Evolutionary conservation across 177 flowering plant species (phyloP).

Genomic region (Telopea speciosissima): DNA sequence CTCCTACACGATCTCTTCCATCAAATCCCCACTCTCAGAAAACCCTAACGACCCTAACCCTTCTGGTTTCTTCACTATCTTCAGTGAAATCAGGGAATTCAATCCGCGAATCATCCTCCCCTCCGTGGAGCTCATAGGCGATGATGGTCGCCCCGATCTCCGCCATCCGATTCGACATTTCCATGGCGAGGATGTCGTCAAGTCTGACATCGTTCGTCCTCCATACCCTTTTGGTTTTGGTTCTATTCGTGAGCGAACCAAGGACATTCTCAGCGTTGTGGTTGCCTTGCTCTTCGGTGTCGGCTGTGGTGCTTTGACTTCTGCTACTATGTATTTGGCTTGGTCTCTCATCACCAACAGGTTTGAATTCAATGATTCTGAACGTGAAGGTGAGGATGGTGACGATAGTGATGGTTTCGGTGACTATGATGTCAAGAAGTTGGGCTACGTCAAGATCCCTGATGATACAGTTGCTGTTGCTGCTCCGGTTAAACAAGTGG

Average conservation of each 20-base stretch:
- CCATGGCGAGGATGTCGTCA: background rate
- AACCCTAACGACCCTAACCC: conserved; percentile 10
- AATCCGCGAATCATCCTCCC: conserved; percentile 7
- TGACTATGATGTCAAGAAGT: conserved; percentile 37
- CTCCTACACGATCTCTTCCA: conserved; percentile 1
- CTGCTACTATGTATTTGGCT: conserved; percentile 60
- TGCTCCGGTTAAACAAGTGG: conserved; percentile 26
- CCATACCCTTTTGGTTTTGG: conserved; percentile 8
- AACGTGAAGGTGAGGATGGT: background rate
- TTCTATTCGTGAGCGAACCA: conserved; percentile 32
- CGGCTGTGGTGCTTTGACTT: conserved; percentile 75
- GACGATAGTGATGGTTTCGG: conserved; percentile 20
- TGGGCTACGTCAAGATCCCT: conserved; percentile 57
- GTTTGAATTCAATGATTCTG: conserved; percentile 15
- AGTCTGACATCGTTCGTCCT: conserved; percentile 2
- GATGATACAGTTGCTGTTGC: conserved; percentile 21
- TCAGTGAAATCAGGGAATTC: conserved; percentile 16
- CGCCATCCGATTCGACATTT: background rate
- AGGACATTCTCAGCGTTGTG: conserved; percentile 69
- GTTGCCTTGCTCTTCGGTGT: conserved; percentile 72
- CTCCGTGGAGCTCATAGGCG: conserved; percentile 1
- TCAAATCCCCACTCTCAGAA: background rate
- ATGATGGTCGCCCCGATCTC: background rate
- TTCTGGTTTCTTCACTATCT: conserved; percentile 19
- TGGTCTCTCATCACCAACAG: conserved; percentile 48